A percentile compares a stretch with the other conserved stretches of the same genome.
Evolutionary conservation across 495 filamentous ascomycete genomes (phyloP).

Genomic region (Aspergillus wentii): DNA sequence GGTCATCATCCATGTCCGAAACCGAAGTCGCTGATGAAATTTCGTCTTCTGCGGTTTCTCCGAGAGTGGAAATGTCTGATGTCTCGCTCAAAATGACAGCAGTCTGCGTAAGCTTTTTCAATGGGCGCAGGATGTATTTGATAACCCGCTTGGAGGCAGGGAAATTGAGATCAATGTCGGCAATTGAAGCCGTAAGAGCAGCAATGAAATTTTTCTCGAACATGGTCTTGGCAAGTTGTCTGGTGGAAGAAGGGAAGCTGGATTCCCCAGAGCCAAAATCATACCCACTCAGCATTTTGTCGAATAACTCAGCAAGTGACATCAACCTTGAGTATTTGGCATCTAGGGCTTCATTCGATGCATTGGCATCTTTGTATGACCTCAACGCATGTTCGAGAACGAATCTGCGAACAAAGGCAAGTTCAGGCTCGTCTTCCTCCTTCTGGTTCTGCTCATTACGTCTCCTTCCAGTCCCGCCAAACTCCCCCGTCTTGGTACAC

Average conservation of each 20-base stretch:
- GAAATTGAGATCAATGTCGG: constrained; percentile 93
- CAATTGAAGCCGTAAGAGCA: constrained; percentile 83
- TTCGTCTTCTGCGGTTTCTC: constrained; percentile 77
- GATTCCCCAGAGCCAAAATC: constrained; percentile 50
- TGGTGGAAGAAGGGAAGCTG: constrained; percentile 43
- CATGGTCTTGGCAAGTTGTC: constrained; percentile 88
- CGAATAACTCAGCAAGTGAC: constrained; percentile 83
- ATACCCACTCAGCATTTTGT: constrained; percentile 80
- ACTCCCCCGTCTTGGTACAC: constrained; percentile 80
- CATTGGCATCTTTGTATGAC: constrained; percentile 84
- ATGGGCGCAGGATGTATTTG: constrained; percentile 89
- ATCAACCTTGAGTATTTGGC: constrained; percentile 81
- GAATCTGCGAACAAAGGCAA: constrained; percentile 89
- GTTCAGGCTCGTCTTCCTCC: constrained; percentile 77
- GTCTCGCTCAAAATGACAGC: constrained; percentile 76
- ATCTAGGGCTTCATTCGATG: constrained; percentile 76
- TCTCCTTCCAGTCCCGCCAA: constrained; percentile 33
- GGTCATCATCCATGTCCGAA: constrained; percentile 79
- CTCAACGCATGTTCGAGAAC: constrained; percentile 89
- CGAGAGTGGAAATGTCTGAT: constrained; percentile 63
- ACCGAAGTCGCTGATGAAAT: constrained; percentile 86
- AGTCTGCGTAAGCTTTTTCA: constrained; percentile 83
- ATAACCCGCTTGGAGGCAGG: constrained; percentile 88
- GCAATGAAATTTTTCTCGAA: constrained; percentile 95
- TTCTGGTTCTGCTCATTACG: constrained; percentile 45